Conservation (phyloP, 495 filamentous ascomycete genomes). For the Evernia prunastri region DNA sequence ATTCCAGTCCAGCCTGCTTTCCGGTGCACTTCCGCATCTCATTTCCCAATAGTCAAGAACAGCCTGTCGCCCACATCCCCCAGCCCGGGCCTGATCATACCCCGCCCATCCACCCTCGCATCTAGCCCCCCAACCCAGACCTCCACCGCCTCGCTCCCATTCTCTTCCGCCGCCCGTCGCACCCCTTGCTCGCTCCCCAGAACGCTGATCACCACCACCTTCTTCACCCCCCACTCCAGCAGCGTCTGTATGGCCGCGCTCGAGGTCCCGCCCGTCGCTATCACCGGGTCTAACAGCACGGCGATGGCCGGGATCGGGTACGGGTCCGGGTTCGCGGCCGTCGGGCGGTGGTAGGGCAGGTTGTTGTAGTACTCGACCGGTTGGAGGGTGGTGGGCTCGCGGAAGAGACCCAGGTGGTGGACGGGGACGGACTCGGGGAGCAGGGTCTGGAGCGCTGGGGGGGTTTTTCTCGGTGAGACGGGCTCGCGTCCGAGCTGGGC, state of each 20-base stretch:
- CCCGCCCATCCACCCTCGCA: conserved; percentile 57
- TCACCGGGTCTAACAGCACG: conserved; percentile 84
- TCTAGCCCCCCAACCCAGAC: conserved; percentile 82
- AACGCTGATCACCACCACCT: conserved; percentile 71
- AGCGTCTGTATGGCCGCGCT: conserved; percentile 85
- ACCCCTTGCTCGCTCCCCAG: conserved; percentile 65
- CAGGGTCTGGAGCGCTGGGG: conserved; percentile 63
- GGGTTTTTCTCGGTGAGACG: conserved; percentile 30
- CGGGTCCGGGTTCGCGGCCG: conserved; percentile 33
- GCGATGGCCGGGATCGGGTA: conserved; percentile 54
- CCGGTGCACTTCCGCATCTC: background rate
- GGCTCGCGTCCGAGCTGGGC: background rate
- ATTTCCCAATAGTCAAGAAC: conserved; percentile 92
- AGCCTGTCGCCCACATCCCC: conserved; percentile 90
- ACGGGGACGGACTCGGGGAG: conserved; percentile 76
- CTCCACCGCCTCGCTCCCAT: conserved; percentile 63
- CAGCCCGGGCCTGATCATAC: conserved; percentile 88
- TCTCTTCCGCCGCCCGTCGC: conserved; percentile 59
- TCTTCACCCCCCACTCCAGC: conserved; percentile 80
- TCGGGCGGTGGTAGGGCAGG: conserved; percentile 64
- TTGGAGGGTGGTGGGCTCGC: conserved; percentile 73
- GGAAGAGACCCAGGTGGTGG: conserved; percentile 90
- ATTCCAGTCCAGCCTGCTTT: background rate
- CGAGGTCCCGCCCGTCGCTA: conserved; percentile 87
- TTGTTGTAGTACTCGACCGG: conserved; percentile 99